Evolutionary conservation across 257 asterid species (phyloP).

Genomic region (Solanum gracilifrons): DNA sequence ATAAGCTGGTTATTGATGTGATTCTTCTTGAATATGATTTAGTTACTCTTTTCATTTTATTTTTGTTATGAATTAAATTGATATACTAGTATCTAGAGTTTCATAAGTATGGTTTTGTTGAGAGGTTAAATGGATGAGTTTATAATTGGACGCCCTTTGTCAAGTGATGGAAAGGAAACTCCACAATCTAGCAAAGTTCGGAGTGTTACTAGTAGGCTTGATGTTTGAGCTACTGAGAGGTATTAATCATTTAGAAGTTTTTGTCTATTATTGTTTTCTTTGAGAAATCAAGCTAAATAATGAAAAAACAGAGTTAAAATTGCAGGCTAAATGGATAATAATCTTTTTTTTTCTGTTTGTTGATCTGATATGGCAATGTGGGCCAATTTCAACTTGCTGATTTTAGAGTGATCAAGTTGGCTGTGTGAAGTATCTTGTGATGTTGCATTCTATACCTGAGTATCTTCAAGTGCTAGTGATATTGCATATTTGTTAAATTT

Average conservation of each 20-base stretch:
- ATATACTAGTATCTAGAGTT: too few species aligned
- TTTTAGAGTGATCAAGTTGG: not conserved
- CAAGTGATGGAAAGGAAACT: constrained; percentile 68
- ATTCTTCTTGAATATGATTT: too few species aligned
- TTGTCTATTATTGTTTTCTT: not conserved
- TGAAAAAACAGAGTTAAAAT: not conserved
- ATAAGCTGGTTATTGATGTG: too few species aligned
- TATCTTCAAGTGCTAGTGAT: not conserved
- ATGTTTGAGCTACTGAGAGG: constrained; percentile 84
- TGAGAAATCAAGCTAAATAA: not conserved
- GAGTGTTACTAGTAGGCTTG: constrained; percentile 77
- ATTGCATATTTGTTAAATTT: not conserved
- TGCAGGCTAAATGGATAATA: not conserved
- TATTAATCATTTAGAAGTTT: not conserved
- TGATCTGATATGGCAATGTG: not conserved
- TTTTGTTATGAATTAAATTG: too few species aligned
- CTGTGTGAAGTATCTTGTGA: not conserved
- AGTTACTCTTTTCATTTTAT: too few species aligned
- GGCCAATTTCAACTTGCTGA: not conserved
- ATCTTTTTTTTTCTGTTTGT: not conserved
- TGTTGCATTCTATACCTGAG: not conserved
- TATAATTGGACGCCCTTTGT: too few species aligned
- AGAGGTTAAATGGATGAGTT: too few species aligned
- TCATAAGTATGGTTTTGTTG: too few species aligned
- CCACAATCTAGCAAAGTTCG: constrained; percentile 81